Conservation (phyloP, 1,284 basidiomycete genomes). For the Xerocomus nothofagi region DNA sequence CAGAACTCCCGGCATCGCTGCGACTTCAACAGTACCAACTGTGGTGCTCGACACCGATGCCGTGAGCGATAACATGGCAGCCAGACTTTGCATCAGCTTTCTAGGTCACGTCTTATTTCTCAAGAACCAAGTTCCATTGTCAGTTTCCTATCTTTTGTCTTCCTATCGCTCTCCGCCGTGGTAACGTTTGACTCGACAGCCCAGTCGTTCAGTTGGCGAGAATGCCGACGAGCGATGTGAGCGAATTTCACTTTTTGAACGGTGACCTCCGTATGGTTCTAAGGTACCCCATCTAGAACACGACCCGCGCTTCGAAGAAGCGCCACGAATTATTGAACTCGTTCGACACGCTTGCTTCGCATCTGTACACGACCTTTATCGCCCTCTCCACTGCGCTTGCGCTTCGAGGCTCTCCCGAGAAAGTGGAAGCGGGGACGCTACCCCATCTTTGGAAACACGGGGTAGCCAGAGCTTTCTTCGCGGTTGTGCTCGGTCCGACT, state of each 20-base stretch:
- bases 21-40: conserved; percentile 35
- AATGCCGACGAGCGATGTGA: conserved; percentile 41
- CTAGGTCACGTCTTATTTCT: conserved; percentile 69
- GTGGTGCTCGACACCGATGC: conserved; percentile 50
- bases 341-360: conserved; percentile 69
- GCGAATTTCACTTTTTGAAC: neutral
- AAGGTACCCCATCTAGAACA: conserved; percentile 31
- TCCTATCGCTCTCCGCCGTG: neutral
- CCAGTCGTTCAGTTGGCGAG: conserved; percentile 61
- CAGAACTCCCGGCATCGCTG: neutral
- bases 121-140: conserved; percentile 78
- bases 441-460: conserved; percentile 1
- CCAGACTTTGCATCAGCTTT: conserved; percentile 56
- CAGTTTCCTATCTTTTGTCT: conserved; percentile 33
- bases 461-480: conserved; percentile 45
- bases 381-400: conserved; percentile 66
- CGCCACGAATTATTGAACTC: conserved; percentile 59
- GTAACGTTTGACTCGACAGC: conserved; percentile 36
- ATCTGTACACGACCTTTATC: conserved; percentile 69
- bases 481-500: conserved; percentile 64
- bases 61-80: conserved; percentile 58
- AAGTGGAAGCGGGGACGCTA: neutral
- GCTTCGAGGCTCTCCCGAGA: conserved; percentile 21
- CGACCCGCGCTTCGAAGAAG: conserved; percentile 52
- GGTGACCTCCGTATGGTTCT: neutral